Percentiles rank a stretch among this genome's conserved stretches.
Conservation (phyloP, 345 rosid species). For the Eucalyptus cloeziana region DNA sequence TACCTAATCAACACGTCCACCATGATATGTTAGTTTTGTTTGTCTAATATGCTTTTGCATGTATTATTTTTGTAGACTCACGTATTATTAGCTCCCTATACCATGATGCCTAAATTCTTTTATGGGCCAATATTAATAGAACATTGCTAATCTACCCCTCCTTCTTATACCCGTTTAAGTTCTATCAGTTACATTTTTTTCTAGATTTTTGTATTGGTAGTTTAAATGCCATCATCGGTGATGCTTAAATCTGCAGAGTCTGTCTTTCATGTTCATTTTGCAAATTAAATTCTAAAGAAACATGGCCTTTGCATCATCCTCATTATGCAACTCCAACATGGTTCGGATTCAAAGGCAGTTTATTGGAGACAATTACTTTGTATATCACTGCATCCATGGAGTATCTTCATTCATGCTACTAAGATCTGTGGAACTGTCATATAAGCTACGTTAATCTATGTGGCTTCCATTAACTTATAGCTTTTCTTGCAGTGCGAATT, state of each 20-base stretch:
- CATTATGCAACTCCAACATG: not conserved
- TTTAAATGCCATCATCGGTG: not conserved
- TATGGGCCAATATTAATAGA: not conserved
- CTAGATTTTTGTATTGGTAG: not conserved
- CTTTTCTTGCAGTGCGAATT: slow-evolving; percentile 32
- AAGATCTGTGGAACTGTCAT: not conserved
- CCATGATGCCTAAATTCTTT: not conserved
- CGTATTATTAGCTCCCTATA: not conserved
- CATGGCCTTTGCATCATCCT: not conserved
- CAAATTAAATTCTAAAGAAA: not conserved
- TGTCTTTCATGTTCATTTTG: not conserved
- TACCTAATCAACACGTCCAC: not conserved
- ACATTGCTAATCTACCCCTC: not conserved
- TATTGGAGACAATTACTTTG: not conserved
- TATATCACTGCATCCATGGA: not conserved
- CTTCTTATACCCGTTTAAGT: not conserved
- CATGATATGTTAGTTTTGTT: not conserved
- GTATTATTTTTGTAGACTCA: not conserved
- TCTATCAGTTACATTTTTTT: not conserved
- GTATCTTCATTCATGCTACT: not conserved
- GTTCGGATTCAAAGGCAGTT: not conserved
- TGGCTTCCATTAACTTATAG: not conserved
- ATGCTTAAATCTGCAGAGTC: not conserved
- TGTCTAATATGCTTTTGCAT: not conserved
- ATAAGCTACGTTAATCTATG: not conserved